Conservation (phyloP, 176 grass and related monocot species). For the Carex parvula region DNA sequence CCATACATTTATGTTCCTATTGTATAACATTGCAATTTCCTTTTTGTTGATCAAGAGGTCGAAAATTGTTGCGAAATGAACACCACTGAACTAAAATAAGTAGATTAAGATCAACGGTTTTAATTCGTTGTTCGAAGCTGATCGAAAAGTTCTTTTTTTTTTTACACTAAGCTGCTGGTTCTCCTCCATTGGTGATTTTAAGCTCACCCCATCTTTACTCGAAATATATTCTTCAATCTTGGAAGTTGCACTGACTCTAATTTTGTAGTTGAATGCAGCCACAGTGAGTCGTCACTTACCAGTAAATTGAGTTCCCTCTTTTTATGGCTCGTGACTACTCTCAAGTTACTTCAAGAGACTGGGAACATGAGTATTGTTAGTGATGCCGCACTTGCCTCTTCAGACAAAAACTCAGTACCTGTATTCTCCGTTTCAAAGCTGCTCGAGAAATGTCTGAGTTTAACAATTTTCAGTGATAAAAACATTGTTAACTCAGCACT, state of each 20-base stretch:
- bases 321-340: slow-evolving; percentile 57
- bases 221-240: neutral
- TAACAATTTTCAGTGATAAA: slow-evolving; percentile 45
- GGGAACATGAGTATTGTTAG: slow-evolving; percentile 42
- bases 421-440: slow-evolving; percentile 60
- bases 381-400: slow-evolving; percentile 43
- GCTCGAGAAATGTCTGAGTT: slow-evolving; percentile 41
- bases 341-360: slow-evolving; percentile 53
- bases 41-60: neutral
- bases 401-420: slow-evolving; percentile 47
- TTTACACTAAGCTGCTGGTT: too few relatives aligned
- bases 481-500: slow-evolving; percentile 52
- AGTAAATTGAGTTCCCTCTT: slow-evolving; percentile 47
- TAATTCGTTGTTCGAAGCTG: too few relatives aligned
- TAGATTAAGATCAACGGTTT: too few relatives aligned
- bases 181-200: too few relatives aligned
- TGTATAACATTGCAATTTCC: neutral
- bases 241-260: neutral
- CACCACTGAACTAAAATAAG: neutral
- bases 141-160: neutral
- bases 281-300: slow-evolving; percentile 20
- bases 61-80: neutral
- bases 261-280: slow-evolving; percentile 47
- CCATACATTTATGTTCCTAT: neutral
- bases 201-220: neutral